These are phyloP conservation scores for Verticillium longisporum DNA, from an alignment of 2,329 filamentous ascomycete genomes.

Conservation along the genomic window DNA sequence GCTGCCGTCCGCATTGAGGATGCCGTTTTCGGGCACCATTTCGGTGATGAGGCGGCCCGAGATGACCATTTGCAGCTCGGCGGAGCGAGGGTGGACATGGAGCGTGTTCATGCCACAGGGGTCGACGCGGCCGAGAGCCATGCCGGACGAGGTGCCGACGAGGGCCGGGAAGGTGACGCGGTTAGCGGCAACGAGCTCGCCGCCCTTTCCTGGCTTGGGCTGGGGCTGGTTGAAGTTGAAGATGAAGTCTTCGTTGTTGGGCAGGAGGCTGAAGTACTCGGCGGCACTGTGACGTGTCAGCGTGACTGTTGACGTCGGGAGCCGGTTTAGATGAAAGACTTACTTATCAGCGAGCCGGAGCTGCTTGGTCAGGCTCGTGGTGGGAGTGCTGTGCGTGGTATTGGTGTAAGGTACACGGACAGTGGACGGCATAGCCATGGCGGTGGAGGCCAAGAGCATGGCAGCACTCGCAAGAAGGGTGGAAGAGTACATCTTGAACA, in stretches of 20 bases:
- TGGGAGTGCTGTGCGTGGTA: slow-evolving; percentile 6
- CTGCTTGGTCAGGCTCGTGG: slow-evolving; percentile 16
- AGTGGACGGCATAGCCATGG: slow-evolving; percentile 16
- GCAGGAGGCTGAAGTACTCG: slow-evolving; percentile 35
- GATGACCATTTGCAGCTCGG: slow-evolving; percentile 46
- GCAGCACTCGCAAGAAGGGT: slow-evolving; percentile 25
- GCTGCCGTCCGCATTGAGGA: slow-evolving; percentile 23
- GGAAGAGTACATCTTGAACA: slow-evolving; percentile 26
- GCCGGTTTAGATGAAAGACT: slow-evolving; percentile 5
- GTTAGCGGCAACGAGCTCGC: slow-evolving; percentile 44
- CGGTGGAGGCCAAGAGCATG: slow-evolving; percentile 29
- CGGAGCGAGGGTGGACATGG: slow-evolving; percentile 46
- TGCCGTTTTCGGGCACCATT: slow-evolving; percentile 47
- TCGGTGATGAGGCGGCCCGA: slow-evolving; percentile 41
- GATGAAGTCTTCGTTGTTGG: slow-evolving; percentile 36
- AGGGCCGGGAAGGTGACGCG: slow-evolving; percentile 51
- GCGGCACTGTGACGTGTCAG: slow-evolving; percentile 24
- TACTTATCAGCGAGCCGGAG: slow-evolving; percentile 31
- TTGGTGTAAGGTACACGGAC: not conserved
- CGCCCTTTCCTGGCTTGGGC: slow-evolving; percentile 29
- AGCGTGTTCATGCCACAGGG: slow-evolving; percentile 51
- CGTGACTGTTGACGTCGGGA: not conserved
- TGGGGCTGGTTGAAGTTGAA: slow-evolving; percentile 38
- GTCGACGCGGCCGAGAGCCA: slow-evolving; percentile 44
- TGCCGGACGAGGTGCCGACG: slow-evolving; percentile 40